Conservation (phyloP, 345 rosid species). For the Capsella bursapastoris region DNA sequence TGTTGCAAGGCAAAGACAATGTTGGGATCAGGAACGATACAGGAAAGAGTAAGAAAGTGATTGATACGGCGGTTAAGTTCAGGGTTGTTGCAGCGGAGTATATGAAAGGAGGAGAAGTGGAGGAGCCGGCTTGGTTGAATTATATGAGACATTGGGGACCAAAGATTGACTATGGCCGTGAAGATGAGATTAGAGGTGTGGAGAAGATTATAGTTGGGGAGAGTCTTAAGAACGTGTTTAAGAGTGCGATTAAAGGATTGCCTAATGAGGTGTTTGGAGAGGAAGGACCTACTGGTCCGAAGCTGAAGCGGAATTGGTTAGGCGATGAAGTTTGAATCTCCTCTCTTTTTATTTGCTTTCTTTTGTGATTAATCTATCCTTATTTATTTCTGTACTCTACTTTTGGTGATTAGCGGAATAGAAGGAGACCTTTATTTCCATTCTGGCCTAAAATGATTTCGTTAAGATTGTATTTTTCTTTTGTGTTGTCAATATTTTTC, state of each 20-base stretch:
- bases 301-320: conserved; percentile 60
- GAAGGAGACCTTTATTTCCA: too few species aligned
- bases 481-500: too few species aligned
- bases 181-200: conserved; percentile 53
- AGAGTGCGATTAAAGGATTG: conserved; percentile 50
- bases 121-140: conserved; percentile 68
- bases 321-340: conserved; percentile 59
- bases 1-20: conserved; percentile 62
- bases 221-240: conserved; percentile 53
- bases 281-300: conserved; percentile 91
- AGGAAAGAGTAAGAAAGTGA: conserved; percentile 54
- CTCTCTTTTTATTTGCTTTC: not conserved
- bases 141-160: conserved; percentile 85
- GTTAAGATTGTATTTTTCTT: too few species aligned
- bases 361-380: too few species aligned
- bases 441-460: too few species aligned
- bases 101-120: conserved; percentile 36
- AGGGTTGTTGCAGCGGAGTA: conserved; percentile 62
- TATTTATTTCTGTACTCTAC: not conserved
- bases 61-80: conserved; percentile 55
- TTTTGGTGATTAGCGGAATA: too few species aligned
- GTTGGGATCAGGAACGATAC: conserved; percentile 79
- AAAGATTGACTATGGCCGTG: conserved; percentile 58
- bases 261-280: conserved; percentile 69
- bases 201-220: conserved; percentile 57